A percentile compares a stretch with the other conserved stretches of the same genome.
Conservation (phyloP, 2,329 filamentous ascomycete species). For the Tothia fuscella region DNA sequence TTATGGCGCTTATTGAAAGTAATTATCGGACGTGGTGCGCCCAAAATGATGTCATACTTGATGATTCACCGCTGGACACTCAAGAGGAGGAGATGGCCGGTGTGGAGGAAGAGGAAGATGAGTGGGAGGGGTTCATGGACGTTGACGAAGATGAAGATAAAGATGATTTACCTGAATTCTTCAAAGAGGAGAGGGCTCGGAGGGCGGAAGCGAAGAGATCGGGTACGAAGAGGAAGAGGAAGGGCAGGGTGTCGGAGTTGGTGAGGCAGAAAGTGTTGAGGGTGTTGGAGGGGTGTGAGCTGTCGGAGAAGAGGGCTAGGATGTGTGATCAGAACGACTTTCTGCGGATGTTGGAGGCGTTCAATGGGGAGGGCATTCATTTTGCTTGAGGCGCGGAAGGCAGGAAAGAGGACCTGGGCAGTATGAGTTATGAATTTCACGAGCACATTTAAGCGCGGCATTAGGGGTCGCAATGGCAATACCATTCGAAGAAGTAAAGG, state of each 20-base stretch:
- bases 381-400: slow-evolving; percentile 50
- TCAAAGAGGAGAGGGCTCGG: slow-evolving; percentile 51
- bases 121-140: slow-evolving; percentile 38
- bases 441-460: too few relatives aligned
- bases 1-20: slow-evolving; percentile 68
- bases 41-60: slow-evolving; percentile 65
- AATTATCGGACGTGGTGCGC: slow-evolving; percentile 90
- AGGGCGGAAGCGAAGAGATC: slow-evolving; percentile 45
- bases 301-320: slow-evolving; percentile 70
- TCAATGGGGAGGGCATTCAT: slow-evolving; percentile 88
- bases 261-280: slow-evolving; percentile 79
- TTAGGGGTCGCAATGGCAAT: too few relatives aligned
- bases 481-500: too few relatives aligned
- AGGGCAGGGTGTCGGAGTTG: slow-evolving; percentile 66
- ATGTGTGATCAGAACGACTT: slow-evolving; percentile 93
- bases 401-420: too few relatives aligned
- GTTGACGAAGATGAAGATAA: slow-evolving; percentile 42
- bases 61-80: slow-evolving; percentile 33
- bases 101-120: slow-evolving; percentile 31
- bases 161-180: slow-evolving; percentile 72
- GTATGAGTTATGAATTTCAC: too few relatives aligned
- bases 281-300: slow-evolving; percentile 64
- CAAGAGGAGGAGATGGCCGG: slow-evolving; percentile 37
- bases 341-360: slow-evolving; percentile 65
- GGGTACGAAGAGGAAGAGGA: slow-evolving; percentile 53